These are phyloP conservation scores for Coriaria nepalensis DNA, from an alignment of 306 rosid genomes.

Conservation along the genomic window DNA sequence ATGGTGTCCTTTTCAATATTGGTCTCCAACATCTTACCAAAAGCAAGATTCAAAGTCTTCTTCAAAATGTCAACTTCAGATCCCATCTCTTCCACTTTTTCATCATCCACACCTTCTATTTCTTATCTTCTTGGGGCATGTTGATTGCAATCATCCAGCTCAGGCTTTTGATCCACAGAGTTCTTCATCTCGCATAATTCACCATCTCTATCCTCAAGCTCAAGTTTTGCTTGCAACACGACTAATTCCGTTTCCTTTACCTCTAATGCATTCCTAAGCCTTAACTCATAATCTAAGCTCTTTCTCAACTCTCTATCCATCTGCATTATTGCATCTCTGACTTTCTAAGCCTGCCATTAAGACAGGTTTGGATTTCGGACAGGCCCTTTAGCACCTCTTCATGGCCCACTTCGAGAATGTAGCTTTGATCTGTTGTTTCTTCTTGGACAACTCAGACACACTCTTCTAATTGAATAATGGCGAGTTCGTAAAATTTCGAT, in stretches of 20 bases:
- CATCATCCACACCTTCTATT: constrained; percentile 23
- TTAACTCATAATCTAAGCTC: constrained; percentile 32
- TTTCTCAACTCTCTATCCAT: constrained; percentile 51
- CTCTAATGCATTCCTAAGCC: constrained; percentile 38
- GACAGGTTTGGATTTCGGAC: constrained; percentile 52
- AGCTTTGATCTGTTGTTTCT: constrained; percentile 26
- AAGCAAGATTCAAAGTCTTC: constrained; percentile 66
- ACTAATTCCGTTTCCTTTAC: constrained; percentile 35
- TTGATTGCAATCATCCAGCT: constrained; percentile 20
- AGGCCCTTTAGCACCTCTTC: constrained; percentile 54
- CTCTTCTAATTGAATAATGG: constrained; percentile 83
- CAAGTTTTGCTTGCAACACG: constrained; percentile 20
- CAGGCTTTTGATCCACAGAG: constrained; percentile 31
- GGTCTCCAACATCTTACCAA: constrained; percentile 40
- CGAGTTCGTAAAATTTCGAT: constrained; percentile 74
- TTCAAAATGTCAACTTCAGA: constrained; percentile 65
- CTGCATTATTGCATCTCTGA: constrained; percentile 47
- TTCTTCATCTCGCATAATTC: constrained; percentile 23
- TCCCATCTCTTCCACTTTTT: constrained; percentile 64
- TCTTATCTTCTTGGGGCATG: constrained; percentile 10
- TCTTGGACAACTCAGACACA: constrained; percentile 54
- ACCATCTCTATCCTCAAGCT: constrained; percentile 18
- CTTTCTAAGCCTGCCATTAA: constrained; percentile 51
- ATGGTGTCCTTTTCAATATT: constrained; percentile 41
- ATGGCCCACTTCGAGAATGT: constrained; percentile 33